Conservation (phyloP, 169 alveolate species). For the Plasmodium chabaudi region DNA sequence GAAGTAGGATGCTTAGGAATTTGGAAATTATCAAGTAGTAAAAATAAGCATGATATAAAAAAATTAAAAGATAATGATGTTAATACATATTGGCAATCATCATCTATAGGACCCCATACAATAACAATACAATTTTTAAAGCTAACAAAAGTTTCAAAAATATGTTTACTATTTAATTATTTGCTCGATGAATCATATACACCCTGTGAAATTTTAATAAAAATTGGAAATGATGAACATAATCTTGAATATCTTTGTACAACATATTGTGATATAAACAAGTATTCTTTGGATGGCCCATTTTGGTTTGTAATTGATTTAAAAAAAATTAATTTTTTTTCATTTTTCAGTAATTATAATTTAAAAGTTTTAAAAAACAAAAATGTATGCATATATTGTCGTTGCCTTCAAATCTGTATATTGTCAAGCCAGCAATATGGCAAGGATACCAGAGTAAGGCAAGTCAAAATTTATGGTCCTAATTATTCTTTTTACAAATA, state of each 20-base stretch:
- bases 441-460: conserved; percentile 89
- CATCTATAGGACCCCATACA: conserved; percentile 89
- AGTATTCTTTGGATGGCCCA: conserved; percentile 82
- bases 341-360: conserved; percentile 78
- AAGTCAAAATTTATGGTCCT: conserved; percentile 77
- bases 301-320: conserved; percentile 81
- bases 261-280: conserved; percentile 76
- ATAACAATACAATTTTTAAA: conserved; percentile 86
- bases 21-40: conserved; percentile 73
- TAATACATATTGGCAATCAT: conserved; percentile 90
- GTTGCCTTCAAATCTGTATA: conserved; percentile 86
- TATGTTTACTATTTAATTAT: conserved; percentile 86
- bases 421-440: conserved; percentile 89
- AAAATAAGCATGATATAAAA: conserved; percentile 79
- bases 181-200: conserved; percentile 89
- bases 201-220: conserved; percentile 86
- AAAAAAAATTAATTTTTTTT: conserved; percentile 68
- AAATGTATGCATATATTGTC: conserved; percentile 81
- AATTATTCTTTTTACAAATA: conserved; percentile 40
- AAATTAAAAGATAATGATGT: conserved; percentile 88
- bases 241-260: conserved; percentile 77
- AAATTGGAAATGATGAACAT: conserved; percentile 85
- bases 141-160: conserved; percentile 84
- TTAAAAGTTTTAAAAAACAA: conserved; percentile 69
- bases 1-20: conserved; percentile 63